Conservation (phyloP, 192 early-diverging fungal genomes). For the Gorgonomyces haynaldii region DNA sequence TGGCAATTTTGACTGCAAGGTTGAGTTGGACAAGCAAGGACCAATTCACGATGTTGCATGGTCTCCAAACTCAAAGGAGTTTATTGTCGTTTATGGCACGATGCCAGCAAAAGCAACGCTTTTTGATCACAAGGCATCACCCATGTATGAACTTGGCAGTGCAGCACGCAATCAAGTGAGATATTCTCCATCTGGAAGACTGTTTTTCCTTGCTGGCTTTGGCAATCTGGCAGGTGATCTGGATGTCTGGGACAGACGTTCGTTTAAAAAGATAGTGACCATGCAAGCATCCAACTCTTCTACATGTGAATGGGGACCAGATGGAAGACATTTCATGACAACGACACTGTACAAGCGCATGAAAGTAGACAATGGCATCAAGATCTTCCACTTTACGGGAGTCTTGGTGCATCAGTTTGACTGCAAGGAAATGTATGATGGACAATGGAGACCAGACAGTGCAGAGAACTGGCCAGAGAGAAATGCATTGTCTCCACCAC, state of each 20-base stretch:
- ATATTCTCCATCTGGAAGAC: conserved; percentile 83
- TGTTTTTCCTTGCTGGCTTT: conserved; percentile 85
- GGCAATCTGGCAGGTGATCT: conserved; percentile 90
- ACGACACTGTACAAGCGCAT: conserved; percentile 85
- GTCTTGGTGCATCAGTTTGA: conserved; percentile 62
- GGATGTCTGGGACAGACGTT: conserved; percentile 78
- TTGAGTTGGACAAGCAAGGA: conserved; percentile 55
- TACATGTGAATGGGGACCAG: conserved; percentile 80
- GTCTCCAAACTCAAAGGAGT: conserved; percentile 94
- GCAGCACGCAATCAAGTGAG: conserved; percentile 80
- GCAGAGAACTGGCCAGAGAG: conserved; percentile 61
- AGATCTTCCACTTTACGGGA: conserved; percentile 93
- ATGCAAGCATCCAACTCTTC: conserved; percentile 77
- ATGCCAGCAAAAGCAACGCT: conserved; percentile 90
- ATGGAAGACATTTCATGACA: conserved; percentile 86
- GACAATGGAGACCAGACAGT: conserved; percentile 30
- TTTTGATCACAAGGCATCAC: conserved; percentile 80
- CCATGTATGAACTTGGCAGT: conserved; percentile 73
- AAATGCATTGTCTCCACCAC: conserved; percentile 60
- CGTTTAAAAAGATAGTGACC: conserved; percentile 68
- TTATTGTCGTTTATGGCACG: conserved; percentile 84
- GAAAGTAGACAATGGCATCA: conserved; percentile 95
- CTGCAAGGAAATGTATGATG: conserved; percentile 81
- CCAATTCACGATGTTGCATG: conserved; percentile 94
- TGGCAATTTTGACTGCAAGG: conserved; percentile 87